Base-by-base conservation (phyloP, 2,329 filamentous ascomycete genomes). In the Fusarium sp. region DNA sequence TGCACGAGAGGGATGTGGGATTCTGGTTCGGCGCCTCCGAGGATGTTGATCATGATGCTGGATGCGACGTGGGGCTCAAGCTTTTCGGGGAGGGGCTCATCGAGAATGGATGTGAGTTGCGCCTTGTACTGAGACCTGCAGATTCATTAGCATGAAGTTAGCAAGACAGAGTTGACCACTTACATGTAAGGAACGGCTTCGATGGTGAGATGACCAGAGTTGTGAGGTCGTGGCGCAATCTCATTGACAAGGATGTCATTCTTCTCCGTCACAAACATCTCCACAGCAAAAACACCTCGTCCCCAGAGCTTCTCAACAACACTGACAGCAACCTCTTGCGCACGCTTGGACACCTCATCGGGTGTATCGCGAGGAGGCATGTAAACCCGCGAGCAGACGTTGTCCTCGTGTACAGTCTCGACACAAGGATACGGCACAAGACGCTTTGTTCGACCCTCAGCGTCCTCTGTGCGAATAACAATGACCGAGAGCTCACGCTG, bases 181-280 rank as follows among this genome's bases (percentile, higher is more conserved):
- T 47, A 70, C 84, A 92, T 87, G 68, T 96, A 90, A 0, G 92
- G 91, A 55, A 96, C 94, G 8, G 94, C 94, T 84, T 99, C 96
- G 74, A 98, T 98, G 6, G 94, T 97, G 83, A 95, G 96, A 83
- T 98, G 96, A 1, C 96, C 96, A 0, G 94, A 97, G 85, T 98
- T 98, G 84, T 98, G 95, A 65, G 86, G 85, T 22, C 94, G 88
- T 18, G 94, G 94, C 1, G 94, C 94, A 72, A 97, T 92, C 83
- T 98, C 95, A 82, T 97, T 98, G 77, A 98, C 88, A 66, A 97
- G 84, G 4, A 98, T 87, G 4, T 85, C 85, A 66, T 87, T 90
- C 77, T 96, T 90, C 55, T 91, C 85, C 17, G 95, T 88, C 8
- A 98, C 84, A 83, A 99, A 99, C 91, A 98, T 94, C 84, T 99